phyloP scores from a whole-genome alignment of 2,329 filamentous ascomycete genomes.

The Colletotrichum liaoningense region DNA sequence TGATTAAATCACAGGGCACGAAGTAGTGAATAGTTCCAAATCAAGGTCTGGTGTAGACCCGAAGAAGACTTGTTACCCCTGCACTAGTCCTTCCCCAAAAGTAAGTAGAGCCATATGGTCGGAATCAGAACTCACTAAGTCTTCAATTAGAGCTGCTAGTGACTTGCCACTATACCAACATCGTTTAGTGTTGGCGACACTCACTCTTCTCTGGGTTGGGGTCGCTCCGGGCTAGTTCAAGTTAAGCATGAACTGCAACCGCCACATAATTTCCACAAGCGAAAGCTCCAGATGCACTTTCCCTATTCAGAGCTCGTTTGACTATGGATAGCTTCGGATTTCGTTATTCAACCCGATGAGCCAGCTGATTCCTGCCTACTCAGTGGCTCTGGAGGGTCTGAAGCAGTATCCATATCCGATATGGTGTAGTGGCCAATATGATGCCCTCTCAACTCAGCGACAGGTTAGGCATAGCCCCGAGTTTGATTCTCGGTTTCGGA shows the following conservation, averaged over 20 bases:
- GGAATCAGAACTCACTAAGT: background rate
- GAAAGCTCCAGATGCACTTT: background rate
- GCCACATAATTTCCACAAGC: background rate
- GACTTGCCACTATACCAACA: background rate
- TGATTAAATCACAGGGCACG: too few species aligned
- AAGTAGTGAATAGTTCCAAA: too few species aligned
- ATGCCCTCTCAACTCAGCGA: background rate
- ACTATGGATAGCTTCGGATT: background rate
- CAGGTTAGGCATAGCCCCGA: background rate
- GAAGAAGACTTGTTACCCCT: too few species aligned
- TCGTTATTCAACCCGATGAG: background rate
- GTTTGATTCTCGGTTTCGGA: background rate
- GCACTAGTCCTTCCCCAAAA: too few species aligned
- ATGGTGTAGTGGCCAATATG: background rate
- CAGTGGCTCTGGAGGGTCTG: background rate
- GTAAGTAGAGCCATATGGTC: background rate
- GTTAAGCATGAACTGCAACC: background rate
- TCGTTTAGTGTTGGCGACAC: too few species aligned
- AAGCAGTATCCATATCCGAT: background rate
- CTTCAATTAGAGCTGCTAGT: background rate
- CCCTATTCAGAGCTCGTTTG: background rate
- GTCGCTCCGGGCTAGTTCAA: background rate
- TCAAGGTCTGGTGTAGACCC: too few species aligned
- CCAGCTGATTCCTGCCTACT: fast-evolving
- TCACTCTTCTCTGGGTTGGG: background rate